Evolutionary conservation across 768 basidiomycete genomes (phyloP), one percentile per base, ranked within the genome.

Genomic region (Mycena pura): DNA sequence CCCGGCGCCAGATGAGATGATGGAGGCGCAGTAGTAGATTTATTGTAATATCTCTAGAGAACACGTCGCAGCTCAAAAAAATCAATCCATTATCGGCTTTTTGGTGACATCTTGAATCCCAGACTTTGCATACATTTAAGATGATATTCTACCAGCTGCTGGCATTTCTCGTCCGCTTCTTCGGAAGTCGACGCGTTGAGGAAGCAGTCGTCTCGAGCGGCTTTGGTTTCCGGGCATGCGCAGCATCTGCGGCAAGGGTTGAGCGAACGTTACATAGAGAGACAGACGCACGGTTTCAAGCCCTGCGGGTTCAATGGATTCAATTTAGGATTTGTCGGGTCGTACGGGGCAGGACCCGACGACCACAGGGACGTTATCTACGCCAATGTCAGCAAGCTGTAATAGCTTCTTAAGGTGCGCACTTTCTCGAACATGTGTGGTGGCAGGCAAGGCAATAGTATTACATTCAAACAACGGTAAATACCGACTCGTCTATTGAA

Each of bases 221-320:
- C 85, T 74, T 99, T 99, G 3, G 95, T 96, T 68, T 94, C 84
- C 2, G 95, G 95, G 72, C 96, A 99, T 40, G 96, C 96, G 71
- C 96, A 98, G 68, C 96, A 99, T 68, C 96, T 99, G 63, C n/a
- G n/a, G n/a, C n/a, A 13, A 38, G 53, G 57, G 10, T 11, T n/a
- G n/a, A n/a, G 32, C 13, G 15, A 53, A 17, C 8, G 14, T 22
- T 8, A 50, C 13, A 46, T 19, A 22, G 4, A 13, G 1, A 10
- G 34, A 21, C 27, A n/a, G 19, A 27, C 93, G 60, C 73, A 97
- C 96, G 96, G 92, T 74, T 99, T 99, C 51, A 97, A 77, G n/a
- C 95, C 95, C 69, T 95, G 70, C 0, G 96, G 96, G 73, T 99
- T 99, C 57, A 96, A 76, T 9, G 93, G 95, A 72, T 97, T 97